Conservation (phyloP, 116 monocot species). For the Dioscorea cayenensis region DNA sequence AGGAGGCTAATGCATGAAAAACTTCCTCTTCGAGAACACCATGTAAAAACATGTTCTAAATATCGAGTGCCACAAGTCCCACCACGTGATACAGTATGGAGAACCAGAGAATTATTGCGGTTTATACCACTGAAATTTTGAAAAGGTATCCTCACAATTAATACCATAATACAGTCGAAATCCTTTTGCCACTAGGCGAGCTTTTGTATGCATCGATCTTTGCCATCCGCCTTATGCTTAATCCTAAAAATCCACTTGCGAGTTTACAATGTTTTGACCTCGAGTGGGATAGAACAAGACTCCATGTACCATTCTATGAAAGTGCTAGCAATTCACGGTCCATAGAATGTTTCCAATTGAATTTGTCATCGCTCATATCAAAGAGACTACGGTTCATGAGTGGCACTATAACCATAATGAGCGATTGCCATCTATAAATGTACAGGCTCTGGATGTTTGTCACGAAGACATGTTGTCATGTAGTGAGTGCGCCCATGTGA, state of each 20-base stretch:
- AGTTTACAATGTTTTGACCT: neutral
- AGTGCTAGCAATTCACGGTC: neutral
- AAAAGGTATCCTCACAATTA: neutral
- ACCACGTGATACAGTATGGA: neutral
- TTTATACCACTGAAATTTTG: too few relatives aligned
- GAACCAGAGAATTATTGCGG: neutral
- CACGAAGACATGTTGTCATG: neutral
- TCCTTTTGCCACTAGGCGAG: neutral
- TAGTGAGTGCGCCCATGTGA: neutral
- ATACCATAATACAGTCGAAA: neutral
- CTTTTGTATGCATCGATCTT: neutral
- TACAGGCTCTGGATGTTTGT: neutral
- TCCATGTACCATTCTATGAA: neutral
- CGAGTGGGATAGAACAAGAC: neutral
- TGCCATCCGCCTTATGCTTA: neutral
- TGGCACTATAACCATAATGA: neutral
- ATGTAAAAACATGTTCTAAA: neutral
- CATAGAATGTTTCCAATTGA: neutral
- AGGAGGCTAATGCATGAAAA: too few relatives aligned
- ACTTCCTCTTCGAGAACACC: too few relatives aligned
- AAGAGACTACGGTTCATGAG: neutral
- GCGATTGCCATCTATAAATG: neutral
- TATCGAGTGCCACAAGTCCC: neutral
- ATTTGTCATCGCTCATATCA: neutral
- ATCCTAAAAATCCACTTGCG: too few relatives aligned